Evolutionary conservation across 306 rosid genomes (phyloP).

Genomic region (Pterocarpus santalinus): DNA sequence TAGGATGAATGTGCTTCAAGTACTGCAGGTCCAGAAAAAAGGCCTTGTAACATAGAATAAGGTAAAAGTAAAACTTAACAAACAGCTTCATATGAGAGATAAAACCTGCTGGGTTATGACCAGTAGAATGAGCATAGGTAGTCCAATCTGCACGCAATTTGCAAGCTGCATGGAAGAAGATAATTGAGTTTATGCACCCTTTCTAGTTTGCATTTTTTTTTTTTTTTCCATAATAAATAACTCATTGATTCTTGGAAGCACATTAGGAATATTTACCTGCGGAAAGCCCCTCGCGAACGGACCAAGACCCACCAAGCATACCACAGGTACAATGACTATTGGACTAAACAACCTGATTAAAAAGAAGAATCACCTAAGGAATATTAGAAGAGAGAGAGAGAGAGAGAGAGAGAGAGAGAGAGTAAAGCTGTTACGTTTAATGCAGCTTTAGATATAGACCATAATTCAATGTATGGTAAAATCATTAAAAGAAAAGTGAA

Average conservation of each 20-base stretch:
- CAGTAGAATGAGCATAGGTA: slow-evolving; percentile 85
- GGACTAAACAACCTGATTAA: slow-evolving; percentile 79
- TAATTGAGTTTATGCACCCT: slow-evolving; percentile 22
- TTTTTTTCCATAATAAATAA: slow-evolving; percentile 13
- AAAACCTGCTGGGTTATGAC: slow-evolving; percentile 82
- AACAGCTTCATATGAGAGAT: slow-evolving; percentile 31
- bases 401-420: background rate
- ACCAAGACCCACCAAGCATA: slow-evolving; percentile 88
- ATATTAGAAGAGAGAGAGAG: background rate
- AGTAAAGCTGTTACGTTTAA: background rate
- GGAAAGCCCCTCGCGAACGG: slow-evolving; percentile 87
- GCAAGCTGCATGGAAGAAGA: slow-evolving; percentile 72
- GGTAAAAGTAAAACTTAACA: background rate
- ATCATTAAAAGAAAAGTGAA: background rate
- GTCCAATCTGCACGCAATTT: slow-evolving; percentile 81
- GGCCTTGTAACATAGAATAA: background rate
- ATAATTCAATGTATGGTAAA: slow-evolving; percentile 23
- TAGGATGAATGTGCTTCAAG: slow-evolving; percentile 61
- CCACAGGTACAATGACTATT: slow-evolving; percentile 73
- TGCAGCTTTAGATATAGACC: background rate
- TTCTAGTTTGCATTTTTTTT: background rate
- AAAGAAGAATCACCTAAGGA: slow-evolving; percentile 36
- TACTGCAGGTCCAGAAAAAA: slow-evolving; percentile 52
- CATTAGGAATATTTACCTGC: slow-evolving; percentile 58
- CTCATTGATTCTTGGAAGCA: slow-evolving; percentile 23